Percentiles rank a stretch among this genome's conserved stretches.
These are phyloP conservation scores for Umbelopsis ramanniana DNA, from an alignment of 192 early-diverging fungal species.

Conservation along the genomic window DNA sequence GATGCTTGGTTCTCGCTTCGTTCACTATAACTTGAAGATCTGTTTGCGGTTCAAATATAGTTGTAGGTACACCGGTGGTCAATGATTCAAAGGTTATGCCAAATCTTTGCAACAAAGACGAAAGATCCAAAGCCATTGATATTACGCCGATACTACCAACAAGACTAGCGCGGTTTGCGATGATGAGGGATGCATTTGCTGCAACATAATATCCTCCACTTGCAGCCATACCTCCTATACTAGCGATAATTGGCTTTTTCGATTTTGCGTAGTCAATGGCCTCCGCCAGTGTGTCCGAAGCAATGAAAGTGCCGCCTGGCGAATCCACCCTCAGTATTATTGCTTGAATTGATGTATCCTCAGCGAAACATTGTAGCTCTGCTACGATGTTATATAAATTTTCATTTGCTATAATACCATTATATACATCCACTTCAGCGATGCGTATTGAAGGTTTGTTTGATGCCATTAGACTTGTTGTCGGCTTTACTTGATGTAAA, in stretches of 20 bases:
- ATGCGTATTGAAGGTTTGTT: neutral
- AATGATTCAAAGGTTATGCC: neutral
- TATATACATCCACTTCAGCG: neutral
- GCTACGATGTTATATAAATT: neutral
- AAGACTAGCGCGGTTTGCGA: neutral
- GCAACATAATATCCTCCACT: neutral
- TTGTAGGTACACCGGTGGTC: neutral
- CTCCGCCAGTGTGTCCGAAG: neutral
- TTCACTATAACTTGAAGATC: neutral
- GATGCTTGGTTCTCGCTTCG: neutral
- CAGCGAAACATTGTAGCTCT: neutral
- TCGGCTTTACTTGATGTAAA: too few relatives aligned
- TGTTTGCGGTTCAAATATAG: neutral
- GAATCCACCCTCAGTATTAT: neutral
- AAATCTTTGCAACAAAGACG: neutral
- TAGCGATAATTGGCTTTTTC: neutral
- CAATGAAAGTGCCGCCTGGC: neutral
- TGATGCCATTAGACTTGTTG: too few relatives aligned
- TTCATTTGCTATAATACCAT: neutral
- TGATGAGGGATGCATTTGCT: neutral
- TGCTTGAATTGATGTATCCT: neutral
- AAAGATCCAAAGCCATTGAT: neutral
- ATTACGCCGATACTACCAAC: slow-evolving; percentile 1
- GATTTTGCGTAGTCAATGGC: neutral
- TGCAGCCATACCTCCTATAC: slow-evolving; percentile 4